Evolutionary conservation across 2,329 filamentous ascomycete genomes (phyloP), one percentile per base, ranked within the genome.

Genomic region (Trichoderma harzianum): DNA sequence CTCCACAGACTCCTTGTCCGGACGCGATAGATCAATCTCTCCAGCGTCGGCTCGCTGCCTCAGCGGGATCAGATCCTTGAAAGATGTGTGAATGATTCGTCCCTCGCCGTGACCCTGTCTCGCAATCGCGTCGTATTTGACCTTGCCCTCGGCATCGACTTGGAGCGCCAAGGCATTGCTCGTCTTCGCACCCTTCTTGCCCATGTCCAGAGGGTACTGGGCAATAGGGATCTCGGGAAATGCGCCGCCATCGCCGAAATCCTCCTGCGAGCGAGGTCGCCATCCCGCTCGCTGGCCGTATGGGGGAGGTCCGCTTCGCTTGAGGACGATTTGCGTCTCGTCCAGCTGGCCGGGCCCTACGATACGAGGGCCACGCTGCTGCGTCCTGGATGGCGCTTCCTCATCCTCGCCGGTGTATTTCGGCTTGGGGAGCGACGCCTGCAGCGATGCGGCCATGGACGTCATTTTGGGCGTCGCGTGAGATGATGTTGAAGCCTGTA

Each of bases 191-290:
- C 87, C 87, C 82, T 97, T 97, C 77, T 91, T 90, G 72, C 95
- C 95, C 94, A 98, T 98, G 72, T 97, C 93, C 65, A 97, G 88
- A 12, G 96, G 96, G 79, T 98, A 99, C 79, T 99, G 96, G 57
- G 95, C 96, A 67, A 98, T 90, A 16, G 93, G 91, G 32, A 98
- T 91, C 83, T 98, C 95, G 47, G 96, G 96, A 79, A 98, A 99
- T 67, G 95, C 94, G 77, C 96, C 96, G 74, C 96, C 96, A 85
- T 98, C 95, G 77, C 93, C 95, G 83, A 95, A 99, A 82, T 99
- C 96, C 79, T 98, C 95, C 74, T 92, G 89, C 53, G 88, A 88
- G 78, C 95, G 91, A 36, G 96, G 96, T 75, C 96, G 90, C 96
- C 96, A 99, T 88, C 93, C 93, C 80, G 89, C 83, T 78, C 96